Conservation (phyloP, 2,329 filamentous ascomycete genomes). For the Acrodontium crateriforme region DNA sequence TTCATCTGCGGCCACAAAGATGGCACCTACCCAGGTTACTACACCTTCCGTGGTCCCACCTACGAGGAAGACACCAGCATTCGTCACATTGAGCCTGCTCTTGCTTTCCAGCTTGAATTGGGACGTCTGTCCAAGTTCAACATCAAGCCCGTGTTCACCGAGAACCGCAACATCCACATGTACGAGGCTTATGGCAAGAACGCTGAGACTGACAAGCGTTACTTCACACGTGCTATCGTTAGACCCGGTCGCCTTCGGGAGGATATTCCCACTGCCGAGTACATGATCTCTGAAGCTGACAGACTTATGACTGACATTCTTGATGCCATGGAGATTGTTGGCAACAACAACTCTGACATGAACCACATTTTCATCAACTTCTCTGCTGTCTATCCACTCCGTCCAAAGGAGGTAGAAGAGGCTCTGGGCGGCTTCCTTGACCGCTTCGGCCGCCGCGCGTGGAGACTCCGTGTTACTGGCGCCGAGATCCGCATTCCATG, state of each 20-base stretch:
- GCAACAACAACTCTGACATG: constrained; percentile 97
- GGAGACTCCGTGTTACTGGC: constrained; percentile 91
- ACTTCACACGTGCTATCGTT: constrained; percentile 94
- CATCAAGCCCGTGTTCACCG: constrained; percentile 95
- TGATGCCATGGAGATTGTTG: constrained; percentile 93
- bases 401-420: constrained; percentile 80
- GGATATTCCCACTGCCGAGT: constrained; percentile 96
- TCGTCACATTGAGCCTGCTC: constrained; percentile 87
- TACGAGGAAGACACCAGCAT: constrained; percentile 92
- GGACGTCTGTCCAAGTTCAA: constrained; percentile 89
- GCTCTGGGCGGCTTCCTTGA: constrained; percentile 91
- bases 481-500: constrained; percentile 98
- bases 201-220: constrained; percentile 91
- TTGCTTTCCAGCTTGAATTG: constrained; percentile 97
- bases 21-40: constrained; percentile 91
- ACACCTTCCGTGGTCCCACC: constrained; percentile 85
- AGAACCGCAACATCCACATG: constrained; percentile 98
- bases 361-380: constrained; percentile 99
- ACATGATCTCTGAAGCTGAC: constrained; percentile 93
- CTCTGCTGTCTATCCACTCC: constrained; percentile 85
- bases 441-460: constrained; percentile 85
- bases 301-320: constrained; percentile 95
- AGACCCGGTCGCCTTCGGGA: constrained; percentile 87
- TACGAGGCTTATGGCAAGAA: constrained; percentile 95
- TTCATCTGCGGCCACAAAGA: constrained; percentile 95